phyloP scores from a whole-genome alignment of 768 basidiomycete genomes.

The Hypholoma sublateritium region DNA sequence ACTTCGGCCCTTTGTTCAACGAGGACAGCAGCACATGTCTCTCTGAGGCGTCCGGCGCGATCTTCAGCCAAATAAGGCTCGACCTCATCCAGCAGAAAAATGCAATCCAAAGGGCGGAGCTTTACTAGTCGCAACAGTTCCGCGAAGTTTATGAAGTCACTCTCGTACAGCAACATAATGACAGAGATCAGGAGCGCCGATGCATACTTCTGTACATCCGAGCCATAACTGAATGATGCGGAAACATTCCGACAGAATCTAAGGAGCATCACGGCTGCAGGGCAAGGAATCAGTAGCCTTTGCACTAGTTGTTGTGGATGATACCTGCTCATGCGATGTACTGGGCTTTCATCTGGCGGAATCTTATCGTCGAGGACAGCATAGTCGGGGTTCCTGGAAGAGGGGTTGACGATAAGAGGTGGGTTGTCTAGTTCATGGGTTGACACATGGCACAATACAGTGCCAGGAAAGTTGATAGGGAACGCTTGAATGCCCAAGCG shows the following conservation, averaged over 20 bases:
- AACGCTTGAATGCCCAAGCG: conserved; percentile 50
- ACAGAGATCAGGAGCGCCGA: conserved; percentile 9
- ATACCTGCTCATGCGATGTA: background rate
- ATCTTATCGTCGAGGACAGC: conserved; percentile 27
- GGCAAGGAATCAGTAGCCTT: conserved; percentile 9
- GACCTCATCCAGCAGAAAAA: conserved; percentile 39
- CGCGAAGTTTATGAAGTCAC: background rate
- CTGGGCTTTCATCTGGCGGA: conserved; percentile 3
- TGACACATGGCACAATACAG: conserved; percentile 52
- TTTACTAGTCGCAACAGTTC: conserved; percentile 28
- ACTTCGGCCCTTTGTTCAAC: conserved; percentile 25
- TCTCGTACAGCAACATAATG: conserved; percentile 34
- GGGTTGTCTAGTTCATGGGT: conserved; percentile 35
- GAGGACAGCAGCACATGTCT: conserved; percentile 30
- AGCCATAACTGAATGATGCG: background rate
- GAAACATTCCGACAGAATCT: conserved; percentile 17
- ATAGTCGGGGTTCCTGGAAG: conserved; percentile 27
- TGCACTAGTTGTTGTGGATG: conserved; percentile 1
- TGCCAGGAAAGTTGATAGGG: conserved; percentile 56
- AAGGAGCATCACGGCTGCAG: conserved; percentile 13
- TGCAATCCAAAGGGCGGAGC: conserved; percentile 41
- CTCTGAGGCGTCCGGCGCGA: conserved; percentile 25
- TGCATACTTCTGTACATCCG: background rate
- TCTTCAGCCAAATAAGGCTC: conserved; percentile 28
- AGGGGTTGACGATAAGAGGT: conserved; percentile 49